Base-by-base conservation (phyloP, 2,329 filamentous ascomycete species). In the Talaromyces sp. region DNA sequence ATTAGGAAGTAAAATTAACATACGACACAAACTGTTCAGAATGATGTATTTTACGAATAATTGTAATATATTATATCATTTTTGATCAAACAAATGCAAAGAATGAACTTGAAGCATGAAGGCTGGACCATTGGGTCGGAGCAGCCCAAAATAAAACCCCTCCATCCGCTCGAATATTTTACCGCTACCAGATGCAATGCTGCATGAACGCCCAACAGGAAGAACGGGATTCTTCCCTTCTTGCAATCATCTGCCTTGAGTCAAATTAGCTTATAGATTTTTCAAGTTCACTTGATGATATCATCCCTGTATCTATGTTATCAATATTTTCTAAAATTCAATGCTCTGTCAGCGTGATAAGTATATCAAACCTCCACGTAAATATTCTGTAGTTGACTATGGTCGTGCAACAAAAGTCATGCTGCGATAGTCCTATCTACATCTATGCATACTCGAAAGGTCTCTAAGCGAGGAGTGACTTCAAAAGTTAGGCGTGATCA, bases 161-260 rank as follows among this genome's bases (percentile, higher is more conserved):
- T 31, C 37, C n/a, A 39, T 27, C 54, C 19, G 19, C 35, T 41
- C 54, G 19, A 58, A 31, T 31, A 58, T 43, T 43, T 56, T 56
- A 39, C 52, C 52, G 52, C 52, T 56, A 56, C 31, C 11, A n/a
- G 7, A 31, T 45, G 37, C 56, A 37, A 49, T 61, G 59, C 39
- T 63, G 62, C 62, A 63, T 63, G 62, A 63, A 58, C 62, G 62
- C 62, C 62, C 62, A 63, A 63, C 50, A 41, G 19, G 11, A n/a
- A 39, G 22, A 14, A 54, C 9, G 31, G 31, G 16, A 35, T 22
- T 11, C 11, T 16, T 52, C 35, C 33, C 16, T 31, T 52, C 47
- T 27, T n/a, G 14, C 8, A 33, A 52, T 33, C 13, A 62, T 33
- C 27, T 31, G n/a, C 52, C 11, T 35, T 50, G 56, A 56, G 19